A percentile compares a stretch with the other conserved stretches of the same genome.
These are phyloP conservation scores for Pichia inconspicua DNA, from an alignment of 1,139 yeast species.

Conservation along the genomic window DNA sequence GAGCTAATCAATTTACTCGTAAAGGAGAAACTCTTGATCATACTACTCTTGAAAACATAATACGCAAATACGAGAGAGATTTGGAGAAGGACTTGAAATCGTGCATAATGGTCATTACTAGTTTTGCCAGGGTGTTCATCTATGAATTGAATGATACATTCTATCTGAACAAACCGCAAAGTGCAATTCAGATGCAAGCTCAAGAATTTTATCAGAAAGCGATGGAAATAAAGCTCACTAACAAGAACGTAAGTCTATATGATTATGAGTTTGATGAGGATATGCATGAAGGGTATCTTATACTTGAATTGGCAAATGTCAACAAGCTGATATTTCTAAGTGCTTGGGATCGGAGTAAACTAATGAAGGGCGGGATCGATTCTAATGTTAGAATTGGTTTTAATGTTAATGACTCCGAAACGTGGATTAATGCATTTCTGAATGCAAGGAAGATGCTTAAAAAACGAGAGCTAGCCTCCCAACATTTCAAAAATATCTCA, in stretches of 20 bases:
- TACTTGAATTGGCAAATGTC: conserved; percentile 51
- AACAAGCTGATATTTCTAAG: conserved; percentile 55
- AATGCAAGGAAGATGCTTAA: conserved; percentile 37
- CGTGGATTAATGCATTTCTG: conserved; percentile 45
- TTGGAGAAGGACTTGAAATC: conserved; percentile 32
- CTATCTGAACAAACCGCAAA: conserved; percentile 24
- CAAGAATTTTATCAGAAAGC: conserved; percentile 32
- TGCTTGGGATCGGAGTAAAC: conserved; percentile 26
- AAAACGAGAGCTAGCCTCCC: conserved; percentile 8
- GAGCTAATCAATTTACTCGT: conserved; percentile 20
- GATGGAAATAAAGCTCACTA: conserved; percentile 47
- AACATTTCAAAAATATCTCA: neutral
- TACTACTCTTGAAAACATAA: conserved; percentile 33
- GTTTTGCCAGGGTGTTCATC: conserved; percentile 31
- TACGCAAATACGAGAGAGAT: conserved; percentile 32
- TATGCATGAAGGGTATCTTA: conserved; percentile 51
- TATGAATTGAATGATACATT: conserved; percentile 28
- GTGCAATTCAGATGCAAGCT: conserved; percentile 26
- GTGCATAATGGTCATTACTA: conserved; percentile 31
- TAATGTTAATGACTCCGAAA: conserved; percentile 28
- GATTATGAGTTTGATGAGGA: conserved; percentile 65
- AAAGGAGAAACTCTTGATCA: conserved; percentile 30
- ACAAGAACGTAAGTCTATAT: conserved; percentile 63
- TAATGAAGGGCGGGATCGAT: conserved; percentile 31
- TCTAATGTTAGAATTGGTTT: conserved; percentile 35